Conservation (phyloP, 2,329 filamentous ascomycete species). For the Colletotrichum godetiae region DNA sequence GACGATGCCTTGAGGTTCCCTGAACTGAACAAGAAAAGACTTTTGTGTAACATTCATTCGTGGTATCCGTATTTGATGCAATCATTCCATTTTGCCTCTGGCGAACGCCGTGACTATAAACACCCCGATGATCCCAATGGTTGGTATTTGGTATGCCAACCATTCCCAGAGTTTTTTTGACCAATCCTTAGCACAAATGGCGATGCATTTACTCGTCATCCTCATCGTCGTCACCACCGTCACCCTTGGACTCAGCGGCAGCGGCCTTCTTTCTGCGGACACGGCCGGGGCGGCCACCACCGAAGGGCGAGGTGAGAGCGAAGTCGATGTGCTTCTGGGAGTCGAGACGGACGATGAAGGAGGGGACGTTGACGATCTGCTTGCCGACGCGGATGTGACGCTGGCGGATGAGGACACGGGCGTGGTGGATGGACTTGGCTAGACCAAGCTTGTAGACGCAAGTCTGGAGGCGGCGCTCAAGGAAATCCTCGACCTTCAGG, state of each 20-base stretch:
- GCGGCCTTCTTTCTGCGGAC: conserved; percentile 99
- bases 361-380: conserved; percentile 99
- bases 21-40: conserved; percentile 19
- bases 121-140: conserved; percentile 50
- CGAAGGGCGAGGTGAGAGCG: conserved; percentile 95
- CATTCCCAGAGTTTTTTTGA: conserved; percentile 39
- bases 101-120: conserved; percentile 65
- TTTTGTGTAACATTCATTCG: conserved; percentile 36
- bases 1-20: background rate
- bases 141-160: conserved; percentile 46
- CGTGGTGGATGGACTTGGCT: conserved; percentile 99
- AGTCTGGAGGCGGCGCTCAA: conserved; percentile 99
- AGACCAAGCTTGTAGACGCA: conserved; percentile 99
- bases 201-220: conserved; percentile 75
- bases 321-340: conserved; percentile 99
- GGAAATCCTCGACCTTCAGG: conserved; percentile 99
- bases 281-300: conserved; percentile 96
- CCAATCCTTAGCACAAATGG: conserved; percentile 35
- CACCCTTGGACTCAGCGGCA: conserved; percentile 84
- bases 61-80: conserved; percentile 37
- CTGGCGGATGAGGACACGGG: conserved; percentile 99
- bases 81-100: conserved; percentile 60
- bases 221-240: conserved; percentile 84
- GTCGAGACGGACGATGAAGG: conserved; percentile 99
- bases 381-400: conserved; percentile 99